A percentile compares a stretch with the other conserved stretches of the same genome.
Conservation (phyloP, 805 yeast genomes). For the Cyberlindnera meyerae region DNA sequence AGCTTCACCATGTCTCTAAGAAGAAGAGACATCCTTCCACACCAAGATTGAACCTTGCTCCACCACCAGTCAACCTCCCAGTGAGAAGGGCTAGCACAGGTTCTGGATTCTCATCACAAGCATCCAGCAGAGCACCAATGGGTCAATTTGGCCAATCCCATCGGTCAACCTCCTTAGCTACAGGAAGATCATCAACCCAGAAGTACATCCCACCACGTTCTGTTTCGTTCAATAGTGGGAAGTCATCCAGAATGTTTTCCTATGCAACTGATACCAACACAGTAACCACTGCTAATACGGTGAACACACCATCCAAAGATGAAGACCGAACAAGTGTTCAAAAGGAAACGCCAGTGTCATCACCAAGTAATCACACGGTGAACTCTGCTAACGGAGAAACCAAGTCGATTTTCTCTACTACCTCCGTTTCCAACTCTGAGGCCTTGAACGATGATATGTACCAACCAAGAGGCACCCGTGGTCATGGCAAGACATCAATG, state of each 20-base stretch:
- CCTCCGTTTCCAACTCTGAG: conserved; percentile 22
- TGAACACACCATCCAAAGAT: conserved; percentile 16
- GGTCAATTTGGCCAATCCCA: conserved; percentile 13
- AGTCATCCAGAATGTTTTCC: conserved; percentile 5
- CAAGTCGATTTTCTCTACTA: conserved; percentile 23
- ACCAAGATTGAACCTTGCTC: conserved; percentile 56
- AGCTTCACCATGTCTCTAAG: conserved; percentile 35
- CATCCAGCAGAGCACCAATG: conserved; percentile 11
- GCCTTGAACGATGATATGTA: conserved; percentile 17
- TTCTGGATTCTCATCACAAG: conserved; percentile 13
- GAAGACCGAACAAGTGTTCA: too few relatives aligned
- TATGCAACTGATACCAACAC: conserved; percentile 5
- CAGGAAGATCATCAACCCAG: not conserved
- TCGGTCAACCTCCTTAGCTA: conserved; percentile 5
- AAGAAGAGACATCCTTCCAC: conserved; percentile 22
- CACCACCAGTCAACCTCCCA: conserved; percentile 72
- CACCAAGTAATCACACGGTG: conserved; percentile 23
- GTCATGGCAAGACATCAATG: conserved; percentile 11
- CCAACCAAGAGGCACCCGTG: conserved; percentile 16
- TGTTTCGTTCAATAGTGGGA: conserved; percentile 19
- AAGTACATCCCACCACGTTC: conserved; percentile 17
- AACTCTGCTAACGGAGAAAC: conserved; percentile 23
- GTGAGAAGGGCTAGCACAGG: conserved; percentile 35
- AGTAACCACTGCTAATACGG: conserved; percentile 14
- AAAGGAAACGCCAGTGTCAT: conserved; percentile 24